A percentile compares a stretch with the other conserved stretches of the same genome.
Evolutionary conservation across 768 basidiomycete genomes (phyloP).

Genomic region (Pleurotus djamor): DNA sequence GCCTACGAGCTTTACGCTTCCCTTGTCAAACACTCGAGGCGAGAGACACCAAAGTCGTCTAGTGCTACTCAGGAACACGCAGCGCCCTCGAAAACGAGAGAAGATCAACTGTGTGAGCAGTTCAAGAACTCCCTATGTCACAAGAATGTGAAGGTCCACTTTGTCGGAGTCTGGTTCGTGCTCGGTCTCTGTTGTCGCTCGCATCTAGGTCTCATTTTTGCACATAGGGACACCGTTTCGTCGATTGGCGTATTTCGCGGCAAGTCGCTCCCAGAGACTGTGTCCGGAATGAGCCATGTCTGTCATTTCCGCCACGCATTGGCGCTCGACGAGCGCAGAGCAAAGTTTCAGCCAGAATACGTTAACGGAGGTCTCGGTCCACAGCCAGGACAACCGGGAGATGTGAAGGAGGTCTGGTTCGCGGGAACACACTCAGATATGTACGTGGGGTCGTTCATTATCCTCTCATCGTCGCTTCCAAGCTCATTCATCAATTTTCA

Average conservation of each 20-base stretch:
- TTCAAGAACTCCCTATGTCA: not conserved
- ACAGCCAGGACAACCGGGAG: constrained; percentile 9
- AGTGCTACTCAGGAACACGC: no score
- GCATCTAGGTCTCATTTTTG: not conserved
- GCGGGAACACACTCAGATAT: constrained; percentile 35
- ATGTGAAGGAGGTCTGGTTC: constrained; percentile 42
- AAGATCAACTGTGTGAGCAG: constrained; percentile 11
- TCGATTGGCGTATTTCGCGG: constrained; percentile 31
- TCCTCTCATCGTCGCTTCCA: not conserved
- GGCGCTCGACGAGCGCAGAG: constrained; percentile 42
- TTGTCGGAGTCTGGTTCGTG: constrained; percentile 36
- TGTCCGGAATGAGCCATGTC: constrained; percentile 17
- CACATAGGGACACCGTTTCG: constrained; percentile 40
- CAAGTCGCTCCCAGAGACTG: constrained; percentile 25
- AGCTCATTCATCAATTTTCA: not conserved
- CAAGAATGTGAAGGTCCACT: constrained; percentile 27
- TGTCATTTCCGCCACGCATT: constrained; percentile 40
- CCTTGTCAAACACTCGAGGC: not conserved
- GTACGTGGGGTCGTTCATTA: constrained; percentile 15
- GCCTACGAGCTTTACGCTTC: not conserved
- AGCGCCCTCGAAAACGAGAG: no score
- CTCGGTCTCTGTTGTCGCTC: not conserved
- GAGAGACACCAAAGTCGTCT: no score
- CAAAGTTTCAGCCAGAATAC: constrained; percentile 42
- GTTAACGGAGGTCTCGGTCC: constrained; percentile 19